These are phyloP conservation scores for Phyllosticta paracitricarpa DNA, from an alignment of 2,329 filamentous ascomycete species.

Conservation along the genomic window DNA sequence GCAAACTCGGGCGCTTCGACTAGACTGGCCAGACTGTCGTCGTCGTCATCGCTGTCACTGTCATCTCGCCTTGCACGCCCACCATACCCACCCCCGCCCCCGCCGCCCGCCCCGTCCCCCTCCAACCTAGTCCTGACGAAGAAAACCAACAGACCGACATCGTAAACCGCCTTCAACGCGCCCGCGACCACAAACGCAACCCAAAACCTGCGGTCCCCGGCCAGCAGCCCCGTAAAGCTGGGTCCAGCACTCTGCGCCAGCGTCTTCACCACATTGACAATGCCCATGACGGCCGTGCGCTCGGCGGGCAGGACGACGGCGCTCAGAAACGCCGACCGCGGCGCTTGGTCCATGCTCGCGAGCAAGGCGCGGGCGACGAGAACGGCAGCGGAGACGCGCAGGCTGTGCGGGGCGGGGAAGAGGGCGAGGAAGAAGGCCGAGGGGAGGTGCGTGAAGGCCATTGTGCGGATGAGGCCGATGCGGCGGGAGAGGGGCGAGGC, in stretches of 20 bases:
- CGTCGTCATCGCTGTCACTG: background rate
- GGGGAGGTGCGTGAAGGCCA: slow-evolving; percentile 29
- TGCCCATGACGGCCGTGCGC: slow-evolving; percentile 30
- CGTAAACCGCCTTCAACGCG: slow-evolving; percentile 25
- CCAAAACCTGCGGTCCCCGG: slow-evolving; percentile 25
- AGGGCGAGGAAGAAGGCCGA: slow-evolving; percentile 25
- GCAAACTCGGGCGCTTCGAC: background rate
- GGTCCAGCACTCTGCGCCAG: slow-evolving; percentile 24
- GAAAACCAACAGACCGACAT: slow-evolving; percentile 24
- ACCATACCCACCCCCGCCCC: background rate
- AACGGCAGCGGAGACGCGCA: slow-evolving; percentile 20
- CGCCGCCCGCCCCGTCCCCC: background rate
- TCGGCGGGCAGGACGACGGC: slow-evolving; percentile 25
- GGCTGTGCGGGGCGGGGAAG: slow-evolving; percentile 14
- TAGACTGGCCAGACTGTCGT: background rate
- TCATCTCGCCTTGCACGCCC: background rate
- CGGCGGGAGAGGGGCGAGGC: slow-evolving; percentile 57
- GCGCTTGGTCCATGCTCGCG: slow-evolving; percentile 30
- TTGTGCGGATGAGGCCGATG: slow-evolving; percentile 41
- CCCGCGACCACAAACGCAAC: slow-evolving; percentile 30
- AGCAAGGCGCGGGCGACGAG: slow-evolving; percentile 22
- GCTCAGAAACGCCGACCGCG: slow-evolving; percentile 25
- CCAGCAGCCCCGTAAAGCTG: slow-evolving; percentile 25
- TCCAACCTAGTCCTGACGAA: slow-evolving; percentile 23
- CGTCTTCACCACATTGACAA: slow-evolving; percentile 29